These are phyloP conservation scores for Panaeolus papilionaceus DNA, from an alignment of 768 basidiomycete genomes.

Conservation along the genomic window DNA sequence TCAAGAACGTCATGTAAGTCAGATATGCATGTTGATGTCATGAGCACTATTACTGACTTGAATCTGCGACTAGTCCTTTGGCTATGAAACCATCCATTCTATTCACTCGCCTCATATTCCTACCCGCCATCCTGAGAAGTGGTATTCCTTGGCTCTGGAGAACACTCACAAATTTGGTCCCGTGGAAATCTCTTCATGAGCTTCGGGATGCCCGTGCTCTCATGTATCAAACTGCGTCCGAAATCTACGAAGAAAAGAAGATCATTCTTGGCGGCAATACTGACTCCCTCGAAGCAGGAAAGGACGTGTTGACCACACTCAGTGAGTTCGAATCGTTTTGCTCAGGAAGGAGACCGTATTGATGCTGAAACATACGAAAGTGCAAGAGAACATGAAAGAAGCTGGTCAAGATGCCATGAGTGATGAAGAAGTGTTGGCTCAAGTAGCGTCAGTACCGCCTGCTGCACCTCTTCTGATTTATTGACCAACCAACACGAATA, in stretches of 20 bases:
- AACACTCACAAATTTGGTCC: slow-evolving; percentile 39
- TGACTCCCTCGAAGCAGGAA: slow-evolving; percentile 40
- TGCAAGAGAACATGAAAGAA: slow-evolving; percentile 41
- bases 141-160: slow-evolving; percentile 39
- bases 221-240: slow-evolving; percentile 40
- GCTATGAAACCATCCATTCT: slow-evolving; percentile 18
- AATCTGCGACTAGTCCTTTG: slow-evolving; percentile 21
- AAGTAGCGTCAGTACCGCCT: slow-evolving; percentile 36
- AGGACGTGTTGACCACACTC: slow-evolving; percentile 53
- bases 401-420: slow-evolving; percentile 36
- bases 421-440: slow-evolving; percentile 41
- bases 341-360: neutral
- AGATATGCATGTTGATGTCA: neutral
- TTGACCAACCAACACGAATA: neutral
- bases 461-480: neutral
- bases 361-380: slow-evolving; percentile 23
- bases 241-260: slow-evolving; percentile 45
- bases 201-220: slow-evolving; percentile 40
- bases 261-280: slow-evolving; percentile 39
- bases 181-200: slow-evolving; percentile 35
- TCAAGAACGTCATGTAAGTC: slow-evolving; percentile 38
- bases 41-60: neutral
- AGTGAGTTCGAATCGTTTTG: slow-evolving; percentile 35
- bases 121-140: slow-evolving; percentile 29
- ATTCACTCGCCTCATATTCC: slow-evolving; percentile 23